phyloP scores from a whole-genome alignment of 257 asterid species.

The Solanum corneliomulleri region DNA sequence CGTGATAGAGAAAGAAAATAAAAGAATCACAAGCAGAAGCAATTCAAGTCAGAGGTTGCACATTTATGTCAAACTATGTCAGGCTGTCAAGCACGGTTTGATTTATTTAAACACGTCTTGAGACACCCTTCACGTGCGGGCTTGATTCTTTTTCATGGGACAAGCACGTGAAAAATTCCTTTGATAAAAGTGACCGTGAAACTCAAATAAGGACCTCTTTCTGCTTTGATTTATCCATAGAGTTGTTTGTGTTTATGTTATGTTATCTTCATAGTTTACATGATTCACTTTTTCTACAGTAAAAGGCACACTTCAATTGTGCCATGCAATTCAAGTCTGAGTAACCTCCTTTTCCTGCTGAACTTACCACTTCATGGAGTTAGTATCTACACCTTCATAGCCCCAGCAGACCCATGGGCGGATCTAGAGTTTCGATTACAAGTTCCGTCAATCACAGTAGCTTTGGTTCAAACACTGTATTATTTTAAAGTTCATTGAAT shows the following conservation, averaged over 20 bases:
- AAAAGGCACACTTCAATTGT: neutral
- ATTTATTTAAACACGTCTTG: neutral
- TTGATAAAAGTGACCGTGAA: neutral
- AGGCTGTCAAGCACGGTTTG: neutral
- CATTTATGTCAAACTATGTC: neutral
- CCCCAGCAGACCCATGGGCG: neutral
- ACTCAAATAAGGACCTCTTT: neutral
- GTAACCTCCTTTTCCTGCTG: neutral
- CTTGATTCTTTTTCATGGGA: neutral
- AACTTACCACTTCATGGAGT: neutral
- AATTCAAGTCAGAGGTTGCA: neutral
- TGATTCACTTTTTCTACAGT: neutral
- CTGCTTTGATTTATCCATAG: neutral
- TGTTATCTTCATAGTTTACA: neutral
- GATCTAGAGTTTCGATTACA: neutral
- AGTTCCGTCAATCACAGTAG: neutral
- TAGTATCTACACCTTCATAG: neutral
- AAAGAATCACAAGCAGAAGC: neutral
- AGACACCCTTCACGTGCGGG: neutral
- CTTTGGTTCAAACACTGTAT: neutral
- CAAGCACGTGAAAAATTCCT: neutral
- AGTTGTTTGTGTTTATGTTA: neutral
- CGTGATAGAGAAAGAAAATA: neutral
- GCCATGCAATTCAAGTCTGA: neutral
- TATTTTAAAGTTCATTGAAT: neutral